Evolutionary conservation across 208 protist species (phyloP).

Genomic region (Sergeia podlipaevii): DNA sequence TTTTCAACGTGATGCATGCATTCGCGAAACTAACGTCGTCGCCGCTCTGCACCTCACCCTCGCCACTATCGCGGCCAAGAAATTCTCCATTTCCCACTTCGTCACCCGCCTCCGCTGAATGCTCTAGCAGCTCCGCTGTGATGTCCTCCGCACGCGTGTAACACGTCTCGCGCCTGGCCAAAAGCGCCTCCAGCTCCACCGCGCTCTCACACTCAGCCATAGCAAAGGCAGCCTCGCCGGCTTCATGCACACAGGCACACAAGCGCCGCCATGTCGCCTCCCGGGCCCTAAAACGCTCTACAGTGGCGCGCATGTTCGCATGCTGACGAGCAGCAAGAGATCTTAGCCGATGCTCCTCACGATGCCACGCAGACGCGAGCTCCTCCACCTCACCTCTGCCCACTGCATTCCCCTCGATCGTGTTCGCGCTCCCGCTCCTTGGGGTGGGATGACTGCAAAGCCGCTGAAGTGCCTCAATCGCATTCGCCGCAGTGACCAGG

Average conservation of each 20-base stretch:
- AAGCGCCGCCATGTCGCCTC: slow-evolving; percentile 60
- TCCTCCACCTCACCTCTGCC: background rate
- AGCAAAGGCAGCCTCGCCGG: slow-evolving; percentile 48
- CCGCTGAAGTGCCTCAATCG: slow-evolving; percentile 13
- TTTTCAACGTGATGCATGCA: too few species aligned
- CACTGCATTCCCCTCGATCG: background rate
- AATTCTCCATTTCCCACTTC: background rate
- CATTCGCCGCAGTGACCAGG: slow-evolving; percentile 48
- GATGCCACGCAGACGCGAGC: slow-evolving; percentile 18
- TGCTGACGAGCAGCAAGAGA: slow-evolving; percentile 11
- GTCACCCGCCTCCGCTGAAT: background rate
- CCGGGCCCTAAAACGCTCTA: slow-evolving; percentile 21
- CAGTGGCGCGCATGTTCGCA: slow-evolving; percentile 1
- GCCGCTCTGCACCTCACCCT: too few species aligned
- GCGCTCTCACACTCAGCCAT: slow-evolving; percentile 30
- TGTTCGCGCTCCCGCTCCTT: background rate
- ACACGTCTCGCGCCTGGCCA: slow-evolving; percentile 28
- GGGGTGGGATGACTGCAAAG: background rate
- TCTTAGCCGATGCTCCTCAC: slow-evolving; percentile 33
- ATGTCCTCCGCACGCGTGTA: slow-evolving; percentile 41
- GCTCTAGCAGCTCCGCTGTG: slow-evolving; percentile 31
- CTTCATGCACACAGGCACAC: slow-evolving; percentile 47
- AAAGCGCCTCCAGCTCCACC: slow-evolving; percentile 23
- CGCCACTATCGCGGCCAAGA: too few species aligned
- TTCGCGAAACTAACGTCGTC: too few species aligned